Base-by-base conservation (phyloP, 306 rosid genomes). In the Lotus japonicus region DNA sequence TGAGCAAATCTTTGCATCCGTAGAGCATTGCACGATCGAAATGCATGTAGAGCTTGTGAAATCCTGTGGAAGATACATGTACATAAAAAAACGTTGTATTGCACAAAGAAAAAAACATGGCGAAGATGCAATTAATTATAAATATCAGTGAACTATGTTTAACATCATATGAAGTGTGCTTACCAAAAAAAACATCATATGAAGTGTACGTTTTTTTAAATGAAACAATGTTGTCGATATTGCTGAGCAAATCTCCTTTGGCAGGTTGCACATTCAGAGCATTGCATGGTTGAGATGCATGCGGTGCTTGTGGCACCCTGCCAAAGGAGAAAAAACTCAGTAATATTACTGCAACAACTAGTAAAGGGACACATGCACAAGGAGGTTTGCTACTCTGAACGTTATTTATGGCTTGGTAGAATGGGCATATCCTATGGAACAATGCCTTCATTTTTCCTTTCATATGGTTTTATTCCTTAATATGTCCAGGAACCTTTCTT, bases 161-260 rank as follows among this genome's bases (percentile, higher is more conserved):
- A n/a, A n/a, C n/a, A n/a, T n/a, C n/a, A n/a, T n/a, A n/a, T n/a
- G n/a, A n/a, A n/a, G n/a, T n/a, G n/a, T n/a, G n/a, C n/a, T n/a
- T n/a, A n/a, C n/a, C n/a, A n/a, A n/a, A n/a, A n/a, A n/a, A n/a
- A n/a, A n/a, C n/a, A n/a, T n/a, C n/a, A n/a, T n/a, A n/a, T n/a
- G n/a, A n/a, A n/a, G n/a, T n/a, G n/a, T n/a, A n/a, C n/a, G 4
- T 26, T 3, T 41, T 62, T 38, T 11, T 5, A 5, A 53, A 18
- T 26, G 56, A 63, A 55, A 28, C 0, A 48, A 5, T 51, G 49
- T 54, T 72, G 80, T 50, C 60, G 63, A 46, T 77, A 84, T 82
- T 65, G 85, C 90, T 66, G 86, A 85, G 85, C 88, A 87, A 87
- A 81, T 85, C 88, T 85, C 82, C 94, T 81, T 87, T 85, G 84